These are phyloP conservation scores for Byssoonygena ceratinophila DNA, from an alignment of 2,329 filamentous ascomycete genomes.

Conservation along the genomic window DNA sequence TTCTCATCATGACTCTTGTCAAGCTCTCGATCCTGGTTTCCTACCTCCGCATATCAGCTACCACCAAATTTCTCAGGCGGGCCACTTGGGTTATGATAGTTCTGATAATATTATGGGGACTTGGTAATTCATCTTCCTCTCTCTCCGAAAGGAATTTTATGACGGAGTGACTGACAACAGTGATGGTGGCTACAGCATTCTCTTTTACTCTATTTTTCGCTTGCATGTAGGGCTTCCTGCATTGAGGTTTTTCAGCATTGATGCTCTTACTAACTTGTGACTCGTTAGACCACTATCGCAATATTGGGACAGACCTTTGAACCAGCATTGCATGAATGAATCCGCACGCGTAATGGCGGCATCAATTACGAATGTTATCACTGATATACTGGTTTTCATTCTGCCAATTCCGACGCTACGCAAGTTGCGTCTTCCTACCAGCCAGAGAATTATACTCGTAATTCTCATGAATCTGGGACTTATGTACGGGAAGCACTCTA, in stretches of 20 bases:
- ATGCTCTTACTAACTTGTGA: not conserved
- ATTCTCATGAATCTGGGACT: conserved; percentile 18
- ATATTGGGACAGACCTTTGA: conserved; percentile 11
- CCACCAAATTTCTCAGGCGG: conserved; percentile 8
- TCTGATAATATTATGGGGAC: conserved; percentile 14
- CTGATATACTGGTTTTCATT: conserved; percentile 16
- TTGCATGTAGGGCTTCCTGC: conserved; percentile 14
- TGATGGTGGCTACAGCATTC: conserved; percentile 13
- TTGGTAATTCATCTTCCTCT: conserved; percentile 12
- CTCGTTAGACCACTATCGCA: conserved; percentile 11
- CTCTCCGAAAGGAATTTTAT: not conserved
- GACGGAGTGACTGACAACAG: not conserved
- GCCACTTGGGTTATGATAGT: conserved; percentile 14
- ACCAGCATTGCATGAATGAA: conserved; percentile 13
- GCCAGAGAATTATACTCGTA: conserved; percentile 14
- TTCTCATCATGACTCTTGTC: conserved; percentile 15
- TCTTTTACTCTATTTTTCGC: conserved; percentile 13
- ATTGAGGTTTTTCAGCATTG: not conserved
- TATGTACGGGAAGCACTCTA: conserved; percentile 8
- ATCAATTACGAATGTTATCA: conserved; percentile 15
- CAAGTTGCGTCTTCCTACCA: conserved; percentile 14
- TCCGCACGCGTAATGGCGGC: conserved; percentile 8
- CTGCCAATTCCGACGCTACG: conserved; percentile 18
- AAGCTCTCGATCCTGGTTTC: conserved; percentile 17
- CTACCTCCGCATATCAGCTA: conserved; percentile 15